Percentiles rank a stretch among this genome's conserved stretches.
Evolutionary conservation across 164 flowering plant species (phyloP).

Genomic region (Stephania japonica): DNA sequence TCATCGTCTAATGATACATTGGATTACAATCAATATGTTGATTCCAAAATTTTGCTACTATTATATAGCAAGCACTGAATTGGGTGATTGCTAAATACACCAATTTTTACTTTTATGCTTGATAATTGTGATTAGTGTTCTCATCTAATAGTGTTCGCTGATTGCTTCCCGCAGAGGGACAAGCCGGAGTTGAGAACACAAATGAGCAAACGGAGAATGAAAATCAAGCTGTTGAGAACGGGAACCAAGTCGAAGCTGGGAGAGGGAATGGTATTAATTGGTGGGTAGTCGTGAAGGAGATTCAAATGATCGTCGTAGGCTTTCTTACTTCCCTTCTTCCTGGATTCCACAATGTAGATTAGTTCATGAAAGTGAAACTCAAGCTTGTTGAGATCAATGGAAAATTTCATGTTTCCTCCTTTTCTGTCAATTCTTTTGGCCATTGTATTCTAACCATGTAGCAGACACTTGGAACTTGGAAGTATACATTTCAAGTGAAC

Average conservation of each 20-base stretch:
- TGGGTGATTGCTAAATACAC: neutral
- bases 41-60: neutral
- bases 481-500: neutral
- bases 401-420: neutral
- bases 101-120: neutral
- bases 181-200: slow-evolving; percentile 40
- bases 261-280: slow-evolving; percentile 43
- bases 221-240: slow-evolving; percentile 35
- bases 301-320: slow-evolving; percentile 81
- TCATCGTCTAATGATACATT: too few species aligned
- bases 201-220: slow-evolving; percentile 36
- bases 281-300: slow-evolving; percentile 79
- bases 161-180: slow-evolving; percentile 36
- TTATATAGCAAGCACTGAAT: neutral
- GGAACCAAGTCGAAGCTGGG: slow-evolving; percentile 32
- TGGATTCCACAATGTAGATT: slow-evolving; percentile 75
- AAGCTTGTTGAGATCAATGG: neutral
- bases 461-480: neutral
- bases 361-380: slow-evolving; percentile 12
- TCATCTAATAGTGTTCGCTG: neutral
- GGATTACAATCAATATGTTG: too few species aligned
- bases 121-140: neutral
- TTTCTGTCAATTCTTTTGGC: neutral
- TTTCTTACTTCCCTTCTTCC: slow-evolving; percentile 89
- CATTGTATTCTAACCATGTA: neutral